Conservation (phyloP, 768 basidiomycete genomes). For the Psilocybe cyanescens region DNA sequence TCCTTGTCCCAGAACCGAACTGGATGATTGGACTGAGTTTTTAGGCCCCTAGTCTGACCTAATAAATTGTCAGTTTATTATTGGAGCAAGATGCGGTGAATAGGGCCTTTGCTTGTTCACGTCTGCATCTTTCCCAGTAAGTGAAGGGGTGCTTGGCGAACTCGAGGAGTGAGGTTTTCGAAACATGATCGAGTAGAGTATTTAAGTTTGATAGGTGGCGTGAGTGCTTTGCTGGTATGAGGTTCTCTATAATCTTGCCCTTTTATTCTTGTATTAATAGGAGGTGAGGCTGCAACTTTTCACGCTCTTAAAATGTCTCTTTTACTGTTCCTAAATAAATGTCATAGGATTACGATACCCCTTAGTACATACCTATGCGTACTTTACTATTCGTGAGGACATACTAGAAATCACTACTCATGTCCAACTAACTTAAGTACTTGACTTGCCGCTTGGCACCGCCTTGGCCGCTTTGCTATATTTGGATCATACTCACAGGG, state of each 20-base stretch:
- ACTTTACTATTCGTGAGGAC: too few species aligned
- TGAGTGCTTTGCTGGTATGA: background rate
- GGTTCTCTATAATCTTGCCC: background rate
- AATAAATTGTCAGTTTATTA: background rate
- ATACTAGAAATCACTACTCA: too few species aligned
- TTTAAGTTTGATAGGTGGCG: background rate
- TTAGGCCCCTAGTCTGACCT: constrained; percentile 1
- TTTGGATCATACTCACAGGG: background rate
- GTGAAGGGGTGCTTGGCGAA: constrained; percentile 4
- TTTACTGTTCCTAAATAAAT: too few species aligned
- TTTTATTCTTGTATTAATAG: background rate
- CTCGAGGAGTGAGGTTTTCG: background rate
- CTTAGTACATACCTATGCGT: too few species aligned
- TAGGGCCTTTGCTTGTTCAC: background rate
- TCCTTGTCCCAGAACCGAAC: constrained; percentile 6
- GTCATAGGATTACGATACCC: too few species aligned
- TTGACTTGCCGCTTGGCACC: background rate
- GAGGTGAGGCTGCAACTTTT: too few species aligned
- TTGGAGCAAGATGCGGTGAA: too few species aligned
- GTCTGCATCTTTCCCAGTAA: background rate
- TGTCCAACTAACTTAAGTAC: background rate
- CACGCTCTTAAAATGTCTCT: too few species aligned
- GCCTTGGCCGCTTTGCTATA: constrained; percentile 1
- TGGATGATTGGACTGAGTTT: constrained; percentile 8
- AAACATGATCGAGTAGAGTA: background rate